Evolutionary conservation across 1,139 yeast species (phyloP), one percentile per base, ranked within the genome.

Genomic region (Geotrichum armillariae): DNA sequence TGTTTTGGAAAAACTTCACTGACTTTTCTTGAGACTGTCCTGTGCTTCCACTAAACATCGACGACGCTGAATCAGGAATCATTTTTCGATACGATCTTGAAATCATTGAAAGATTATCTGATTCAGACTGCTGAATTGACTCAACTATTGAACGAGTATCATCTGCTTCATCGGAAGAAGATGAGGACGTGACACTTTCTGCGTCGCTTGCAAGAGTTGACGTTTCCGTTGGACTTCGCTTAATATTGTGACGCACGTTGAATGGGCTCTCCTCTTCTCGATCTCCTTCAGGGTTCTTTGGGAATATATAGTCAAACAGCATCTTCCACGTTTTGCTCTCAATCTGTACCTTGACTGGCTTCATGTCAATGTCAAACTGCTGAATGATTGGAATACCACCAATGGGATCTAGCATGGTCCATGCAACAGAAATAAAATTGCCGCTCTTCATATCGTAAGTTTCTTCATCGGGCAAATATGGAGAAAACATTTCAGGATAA

Each of bases 371-470:
- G 12, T 70, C 68, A 53, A 80, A 71, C 40, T 76, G 71, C 21
- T 76, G 78, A 59, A 90, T 69, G 27, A 88, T 80, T 0, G 83
- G 76, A 43, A 90, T 90, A 2, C 97, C 97, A 4, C 96, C 97
- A 49, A 90, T 86, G 0, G 95, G 88, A 35, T 80, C 83, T 42
- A 85, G 72, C 77, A 84, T 75, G 7, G 79, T 76, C 97, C 97
- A 90, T 14, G 75, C 72, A 46, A 85, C 71, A 33, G 72, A 67
- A 11, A 87, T 70, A 57, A 87, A 64, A 47, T 68, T 66, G 22
- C 55, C 55, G 2, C 50, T 49, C n/a, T 53, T 43, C 18, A 55
- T 61, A 9, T 72, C 69, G 39, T 58, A 54, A 16, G 56, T 56
- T 9, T 53, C 57, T 21, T 56, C 58, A 21, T 50, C 54, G 16